These are phyloP conservation scores for Typha latifolia DNA, from an alignment of 176 grass and related monocot species.

Conservation along the genomic window DNA sequence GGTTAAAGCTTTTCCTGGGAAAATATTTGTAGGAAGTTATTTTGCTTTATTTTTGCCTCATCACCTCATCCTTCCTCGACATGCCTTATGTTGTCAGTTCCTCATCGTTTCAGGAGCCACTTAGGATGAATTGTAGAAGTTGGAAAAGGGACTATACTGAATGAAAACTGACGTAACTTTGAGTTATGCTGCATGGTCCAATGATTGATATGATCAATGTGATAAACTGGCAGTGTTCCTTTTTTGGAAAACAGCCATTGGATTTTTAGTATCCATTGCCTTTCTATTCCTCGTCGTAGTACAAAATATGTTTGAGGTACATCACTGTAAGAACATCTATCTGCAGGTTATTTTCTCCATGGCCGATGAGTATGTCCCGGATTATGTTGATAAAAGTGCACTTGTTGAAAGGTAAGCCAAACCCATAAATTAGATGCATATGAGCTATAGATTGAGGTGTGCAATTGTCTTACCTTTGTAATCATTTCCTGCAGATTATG, in stretches of 20 bases:
- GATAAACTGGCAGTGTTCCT: not conserved
- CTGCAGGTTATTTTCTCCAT: conserved; percentile 95
- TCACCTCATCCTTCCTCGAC: not conserved
- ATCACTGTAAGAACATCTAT: not conserved
- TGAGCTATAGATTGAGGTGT: not conserved
- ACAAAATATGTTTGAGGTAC: not conserved
- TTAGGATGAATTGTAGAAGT: not conserved
- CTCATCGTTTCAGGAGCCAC: not conserved
- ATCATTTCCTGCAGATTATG: conserved; percentile 46
- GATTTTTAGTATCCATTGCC: not conserved
- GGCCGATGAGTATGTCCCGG: conserved; percentile 87
- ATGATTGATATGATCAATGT: not conserved
- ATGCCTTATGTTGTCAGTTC: not conserved
- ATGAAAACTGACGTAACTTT: not conserved
- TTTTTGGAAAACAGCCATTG: not conserved
- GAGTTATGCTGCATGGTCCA: too few species aligned
- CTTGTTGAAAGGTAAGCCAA: conserved; percentile 65
- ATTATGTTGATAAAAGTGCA: conserved; percentile 91
- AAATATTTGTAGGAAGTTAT: too few species aligned
- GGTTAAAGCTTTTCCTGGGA: too few species aligned
- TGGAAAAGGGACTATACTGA: not conserved
- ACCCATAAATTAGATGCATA: conserved; percentile 1
- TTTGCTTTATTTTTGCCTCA: not conserved
- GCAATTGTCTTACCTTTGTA: conserved; percentile 20
- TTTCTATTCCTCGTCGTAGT: not conserved